Evolutionary conservation across 345 rosid species (phyloP).

Genomic region (Sisymbrium altissimum): DNA sequence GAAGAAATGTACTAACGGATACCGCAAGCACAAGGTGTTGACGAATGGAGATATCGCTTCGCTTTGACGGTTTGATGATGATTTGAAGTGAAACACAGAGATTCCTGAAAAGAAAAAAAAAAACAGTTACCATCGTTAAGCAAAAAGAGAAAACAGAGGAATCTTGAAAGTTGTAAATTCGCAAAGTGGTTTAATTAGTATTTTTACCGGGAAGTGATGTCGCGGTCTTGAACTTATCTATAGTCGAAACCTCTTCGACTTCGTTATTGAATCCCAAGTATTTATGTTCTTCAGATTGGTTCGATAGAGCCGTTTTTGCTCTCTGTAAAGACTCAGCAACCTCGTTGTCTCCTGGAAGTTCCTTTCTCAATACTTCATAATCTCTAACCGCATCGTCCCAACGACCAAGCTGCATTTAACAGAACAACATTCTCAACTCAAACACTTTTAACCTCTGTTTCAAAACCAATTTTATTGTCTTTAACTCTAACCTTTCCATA

Average conservation of each 20-base stretch:
- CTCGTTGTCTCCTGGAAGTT: conserved; percentile 80
- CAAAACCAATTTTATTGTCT: background rate
- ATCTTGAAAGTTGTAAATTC: background rate
- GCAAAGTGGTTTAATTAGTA: background rate
- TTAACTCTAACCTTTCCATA: conserved; percentile 64
- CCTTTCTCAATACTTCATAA: conserved; percentile 73
- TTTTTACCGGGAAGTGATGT: conserved; percentile 55
- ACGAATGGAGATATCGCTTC: conserved; percentile 31
- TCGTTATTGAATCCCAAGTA: conserved; percentile 49
- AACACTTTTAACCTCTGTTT: background rate
- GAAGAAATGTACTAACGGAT: conserved; percentile 33
- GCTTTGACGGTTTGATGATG: conserved; percentile 30
- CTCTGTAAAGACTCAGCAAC: conserved; percentile 66
- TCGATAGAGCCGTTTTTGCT: conserved; percentile 57
- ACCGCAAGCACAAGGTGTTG: conserved; percentile 36
- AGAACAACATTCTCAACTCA: conserved; percentile 7
- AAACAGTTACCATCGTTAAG: background rate
- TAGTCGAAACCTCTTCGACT: conserved; percentile 58
- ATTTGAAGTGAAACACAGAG: conserved; percentile 36
- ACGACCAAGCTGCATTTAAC: conserved; percentile 37
- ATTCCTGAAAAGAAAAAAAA: conserved; percentile 34
- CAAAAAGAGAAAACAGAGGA: background rate
- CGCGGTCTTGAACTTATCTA: conserved; percentile 61
- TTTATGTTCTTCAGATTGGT: conserved; percentile 47
- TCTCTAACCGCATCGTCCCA: conserved; percentile 90